Percentiles rank a stretch among this genome's conserved stretches.
phyloP scores from a whole-genome alignment of 805 yeast genomes.

The Naumovozyma dairenensis region DNA sequence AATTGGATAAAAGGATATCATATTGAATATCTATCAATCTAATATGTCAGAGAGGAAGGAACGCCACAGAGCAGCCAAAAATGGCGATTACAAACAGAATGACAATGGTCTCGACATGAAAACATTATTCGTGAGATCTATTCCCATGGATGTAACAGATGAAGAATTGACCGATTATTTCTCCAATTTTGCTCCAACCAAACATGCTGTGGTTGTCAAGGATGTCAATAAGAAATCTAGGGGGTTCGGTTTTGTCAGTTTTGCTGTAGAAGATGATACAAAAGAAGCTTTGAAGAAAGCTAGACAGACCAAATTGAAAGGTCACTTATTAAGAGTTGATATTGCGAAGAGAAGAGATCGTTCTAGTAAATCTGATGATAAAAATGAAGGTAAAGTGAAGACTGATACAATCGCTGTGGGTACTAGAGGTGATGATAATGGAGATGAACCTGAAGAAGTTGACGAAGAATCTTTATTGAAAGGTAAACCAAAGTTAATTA shows the following conservation, averaged over 20 bases:
- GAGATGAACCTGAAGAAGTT: constrained; percentile 13
- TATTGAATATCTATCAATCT: too few species aligned
- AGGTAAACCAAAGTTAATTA: constrained; percentile 76
- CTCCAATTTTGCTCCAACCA: constrained; percentile 88
- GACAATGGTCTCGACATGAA: constrained; percentile 31
- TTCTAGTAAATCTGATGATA: constrained; percentile 27
- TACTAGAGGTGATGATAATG: constrained; percentile 3
- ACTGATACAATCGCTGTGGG: not conserved
- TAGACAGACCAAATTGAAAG: constrained; percentile 55
- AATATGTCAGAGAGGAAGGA: not conserved
- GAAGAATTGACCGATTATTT: constrained; percentile 78
- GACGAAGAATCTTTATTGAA: constrained; percentile 44
- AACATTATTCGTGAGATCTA: constrained; percentile 76
- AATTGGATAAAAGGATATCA: too few species aligned
- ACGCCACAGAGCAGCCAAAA: not conserved
- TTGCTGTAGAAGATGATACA: constrained; percentile 78
- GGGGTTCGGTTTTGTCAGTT: constrained; percentile 95
- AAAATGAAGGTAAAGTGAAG: constrained; percentile 1
- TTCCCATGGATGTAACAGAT: constrained; percentile 72
- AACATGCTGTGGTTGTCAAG: constrained; percentile 84
- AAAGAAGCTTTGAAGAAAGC: constrained; percentile 59
- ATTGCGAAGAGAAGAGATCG: constrained; percentile 90
- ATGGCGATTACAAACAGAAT: not conserved
- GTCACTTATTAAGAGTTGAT: constrained; percentile 63
- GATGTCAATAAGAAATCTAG: constrained; percentile 69